Conservation (phyloP, 495 filamentous ascomycete genomes). For the Podospora sp. region DNA sequence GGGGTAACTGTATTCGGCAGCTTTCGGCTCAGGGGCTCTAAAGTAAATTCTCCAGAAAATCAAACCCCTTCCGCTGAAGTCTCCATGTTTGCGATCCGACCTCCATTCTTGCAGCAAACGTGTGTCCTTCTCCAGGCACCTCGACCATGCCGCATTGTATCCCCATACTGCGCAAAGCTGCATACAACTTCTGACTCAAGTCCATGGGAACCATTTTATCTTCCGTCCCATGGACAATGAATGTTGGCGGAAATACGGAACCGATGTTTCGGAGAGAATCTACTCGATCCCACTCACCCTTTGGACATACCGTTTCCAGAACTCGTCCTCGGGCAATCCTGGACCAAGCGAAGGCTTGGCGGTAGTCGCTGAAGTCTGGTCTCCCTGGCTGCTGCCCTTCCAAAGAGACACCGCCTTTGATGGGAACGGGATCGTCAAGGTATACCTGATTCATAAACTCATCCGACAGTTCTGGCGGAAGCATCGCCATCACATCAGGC, state of each 20-base stretch:
- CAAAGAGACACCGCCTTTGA: slow-evolving; percentile 7
- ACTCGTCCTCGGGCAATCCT: slow-evolving; percentile 8
- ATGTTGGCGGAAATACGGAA: slow-evolving; percentile 4
- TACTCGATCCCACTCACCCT: slow-evolving; percentile 6
- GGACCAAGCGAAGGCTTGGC: slow-evolving; percentile 8
- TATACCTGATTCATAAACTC: slow-evolving; percentile 7
- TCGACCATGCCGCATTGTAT: slow-evolving; percentile 13
- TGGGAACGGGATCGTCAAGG: slow-evolving; percentile 9
- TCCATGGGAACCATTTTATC: slow-evolving; percentile 13
- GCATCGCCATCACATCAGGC: slow-evolving; percentile 1
- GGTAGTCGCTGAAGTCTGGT: slow-evolving; percentile 9
- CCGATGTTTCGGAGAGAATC: slow-evolving; percentile 14
- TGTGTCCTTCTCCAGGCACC: slow-evolving; percentile 10
- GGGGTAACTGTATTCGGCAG: too few relatives aligned
- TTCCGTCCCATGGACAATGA: slow-evolving; percentile 12
- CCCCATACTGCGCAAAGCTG: not conserved
- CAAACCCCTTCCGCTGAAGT: slow-evolving; percentile 12
- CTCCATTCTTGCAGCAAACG: slow-evolving; percentile 16
- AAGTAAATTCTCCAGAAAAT: slow-evolving; percentile 13
- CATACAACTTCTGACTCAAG: slow-evolving; percentile 2
- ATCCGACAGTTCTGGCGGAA: not conserved
- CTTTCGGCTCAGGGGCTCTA: not conserved
- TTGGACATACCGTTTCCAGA: slow-evolving; percentile 13
- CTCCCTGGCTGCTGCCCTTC: slow-evolving; percentile 10
- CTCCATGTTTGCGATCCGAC: slow-evolving; percentile 8